These are phyloP conservation scores for Skeletonema potamos DNA, from an alignment of 108 stramenopile species.

Conservation along the genomic window DNA sequence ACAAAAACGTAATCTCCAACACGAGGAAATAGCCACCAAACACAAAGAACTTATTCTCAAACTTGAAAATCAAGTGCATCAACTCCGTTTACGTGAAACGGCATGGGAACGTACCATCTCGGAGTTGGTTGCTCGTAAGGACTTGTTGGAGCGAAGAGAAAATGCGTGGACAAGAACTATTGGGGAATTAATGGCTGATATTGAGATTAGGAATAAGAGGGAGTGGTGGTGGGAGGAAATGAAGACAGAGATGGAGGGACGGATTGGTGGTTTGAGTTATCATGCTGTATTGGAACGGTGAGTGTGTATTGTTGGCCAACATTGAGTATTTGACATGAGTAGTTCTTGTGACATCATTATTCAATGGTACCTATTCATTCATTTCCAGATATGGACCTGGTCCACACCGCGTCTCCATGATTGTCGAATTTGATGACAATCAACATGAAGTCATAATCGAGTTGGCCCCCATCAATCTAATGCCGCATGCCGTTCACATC, in stretches of 20 bases:
- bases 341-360: neutral
- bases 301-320: neutral
- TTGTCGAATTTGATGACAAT: conserved; percentile 24
- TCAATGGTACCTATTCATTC: neutral
- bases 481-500: conserved; percentile 54
- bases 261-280: conserved; percentile 34
- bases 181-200: conserved; percentile 35
- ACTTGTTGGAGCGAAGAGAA: conserved; percentile 31
- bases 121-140: conserved; percentile 23
- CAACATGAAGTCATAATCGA: conserved; percentile 28
- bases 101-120: conserved; percentile 44
- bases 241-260: conserved; percentile 30
- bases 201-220: conserved; percentile 27
- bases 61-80: conserved; percentile 22
- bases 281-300: conserved; percentile 33
- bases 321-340: too few relatives aligned
- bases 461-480: conserved; percentile 33
- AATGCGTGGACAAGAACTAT: conserved; percentile 43
- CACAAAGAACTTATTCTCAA: conserved; percentile 19
- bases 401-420: conserved; percentile 35
- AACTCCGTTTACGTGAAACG: conserved; percentile 26
- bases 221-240: conserved; percentile 37
- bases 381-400: conserved; percentile 41
- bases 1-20: neutral
- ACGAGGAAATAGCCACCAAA: conserved; percentile 7